Conservation (phyloP, 2,329 filamentous ascomycete genomes). For the Diaporthe citri region DNA sequence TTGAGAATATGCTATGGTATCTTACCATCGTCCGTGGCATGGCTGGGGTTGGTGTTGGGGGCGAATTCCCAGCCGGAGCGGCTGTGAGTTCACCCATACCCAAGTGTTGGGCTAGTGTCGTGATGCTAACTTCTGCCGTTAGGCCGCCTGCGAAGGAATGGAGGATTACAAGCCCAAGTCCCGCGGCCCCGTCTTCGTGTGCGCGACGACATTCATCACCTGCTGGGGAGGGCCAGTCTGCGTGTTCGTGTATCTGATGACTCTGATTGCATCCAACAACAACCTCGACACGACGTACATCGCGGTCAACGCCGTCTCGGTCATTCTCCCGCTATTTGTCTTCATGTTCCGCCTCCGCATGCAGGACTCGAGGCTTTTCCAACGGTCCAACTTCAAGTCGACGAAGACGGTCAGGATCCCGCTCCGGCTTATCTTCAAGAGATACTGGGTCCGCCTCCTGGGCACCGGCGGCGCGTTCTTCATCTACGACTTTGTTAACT, state of each 20-base stretch:
- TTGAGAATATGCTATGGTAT: conserved; percentile 52
- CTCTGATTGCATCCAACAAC: conserved; percentile 51
- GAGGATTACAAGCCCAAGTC: conserved; percentile 44
- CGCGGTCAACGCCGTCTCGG: conserved; percentile 50
- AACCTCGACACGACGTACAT: conserved; percentile 47
- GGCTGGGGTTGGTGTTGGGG: conserved; percentile 53
- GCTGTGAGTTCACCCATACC: conserved; percentile 41
- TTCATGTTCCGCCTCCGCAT: conserved; percentile 51
- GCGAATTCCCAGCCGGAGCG: conserved; percentile 53
- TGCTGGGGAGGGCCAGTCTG: conserved; percentile 50
- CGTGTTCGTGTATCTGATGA: conserved; percentile 52
- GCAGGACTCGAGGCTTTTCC: conserved; percentile 50
- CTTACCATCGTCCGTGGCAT: conserved; percentile 53
- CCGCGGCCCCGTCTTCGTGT: conserved; percentile 51
- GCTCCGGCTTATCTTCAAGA: conserved; percentile 53
- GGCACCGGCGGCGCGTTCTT: conserved; percentile 66
- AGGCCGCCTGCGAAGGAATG: conserved; percentile 50
- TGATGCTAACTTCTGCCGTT: not conserved
- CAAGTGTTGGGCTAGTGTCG: fast-evolving
- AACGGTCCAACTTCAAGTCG: conserved; percentile 49
- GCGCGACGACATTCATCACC: conserved; percentile 52
- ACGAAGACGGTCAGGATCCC: conserved; percentile 43
- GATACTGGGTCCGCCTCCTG: conserved; percentile 60
- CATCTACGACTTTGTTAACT: conserved; percentile 62
- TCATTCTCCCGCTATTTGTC: conserved; percentile 49